Evolutionary conservation across 306 rosid species (phyloP), one percentile per base, ranked within the genome.

Genomic region (Prunus persica): DNA sequence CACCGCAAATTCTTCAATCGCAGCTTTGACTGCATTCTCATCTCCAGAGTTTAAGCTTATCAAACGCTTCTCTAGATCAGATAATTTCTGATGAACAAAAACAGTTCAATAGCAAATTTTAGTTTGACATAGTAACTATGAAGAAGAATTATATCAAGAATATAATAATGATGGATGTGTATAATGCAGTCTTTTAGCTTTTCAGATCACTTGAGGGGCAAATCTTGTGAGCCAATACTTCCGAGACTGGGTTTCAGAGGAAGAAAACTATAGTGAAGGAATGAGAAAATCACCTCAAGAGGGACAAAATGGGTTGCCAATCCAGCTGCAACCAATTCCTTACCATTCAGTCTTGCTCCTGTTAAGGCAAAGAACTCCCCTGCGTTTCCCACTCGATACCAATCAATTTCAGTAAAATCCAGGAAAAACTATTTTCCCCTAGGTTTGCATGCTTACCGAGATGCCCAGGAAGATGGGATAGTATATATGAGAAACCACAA

Each of bases 351-450:
- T 80, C 98, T 77, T 67, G 87, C 90, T 22, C 98, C 98, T 1
- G 91, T 88, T 62, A 94, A 85, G 71, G 93, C 96, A 90, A 94
- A 86, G 87, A 69, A 94, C 72, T 94, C 98, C 56, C 97, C 98
- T 94, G 63, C 65, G 79, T 76, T 46, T 54, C 38, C 68, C 62
- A 55, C 51, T 73, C n/a, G 66, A 71, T 45, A 60, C 52, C 43
- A 73, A 65, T 64, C 73, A 50, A 38, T 41, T 22, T 50, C 45
- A 24, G 76, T 32, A 50, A 49, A 66, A 49, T 30, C 25, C 27
- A 50, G 28, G 55, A 45, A 65, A 52, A 71, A 38, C 7, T 55
- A 13, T 4, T 71, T 32, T 32, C 24, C 51, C 14, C 46, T 15
- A 52, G 8, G 19, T 55, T n/a, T 25, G 4, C 47, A 41, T 71